A percentile compares a stretch with the other conserved stretches of the same genome.
Conservation (phyloP, 2,329 filamentous ascomycete species). For the Colletotrichum higginsianum region DNA sequence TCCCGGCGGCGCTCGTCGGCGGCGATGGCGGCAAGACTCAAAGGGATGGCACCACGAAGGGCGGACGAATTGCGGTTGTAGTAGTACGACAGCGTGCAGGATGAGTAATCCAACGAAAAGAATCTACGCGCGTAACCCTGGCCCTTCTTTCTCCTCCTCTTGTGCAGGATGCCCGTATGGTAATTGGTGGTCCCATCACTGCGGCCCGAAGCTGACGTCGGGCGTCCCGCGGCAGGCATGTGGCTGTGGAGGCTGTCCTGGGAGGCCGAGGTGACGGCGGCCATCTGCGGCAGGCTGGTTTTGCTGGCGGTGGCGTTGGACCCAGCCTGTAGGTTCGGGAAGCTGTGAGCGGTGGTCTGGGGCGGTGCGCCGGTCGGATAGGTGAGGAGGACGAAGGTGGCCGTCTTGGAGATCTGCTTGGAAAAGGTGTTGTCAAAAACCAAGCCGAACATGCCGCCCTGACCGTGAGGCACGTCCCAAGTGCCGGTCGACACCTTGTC, state of each 20-base stretch:
- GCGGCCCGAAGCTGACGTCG: conserved; percentile 66
- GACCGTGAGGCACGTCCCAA: conserved; percentile 80
- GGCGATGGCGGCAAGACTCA: conserved; percentile 91
- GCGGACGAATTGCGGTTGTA: conserved; percentile 94
- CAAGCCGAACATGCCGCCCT: conserved; percentile 94
- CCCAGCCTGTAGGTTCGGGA: conserved; percentile 70
- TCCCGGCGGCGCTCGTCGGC: conserved; percentile 90
- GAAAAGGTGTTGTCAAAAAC: conserved; percentile 99
- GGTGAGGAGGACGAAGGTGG: conserved; percentile 93
- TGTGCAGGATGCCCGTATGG: conserved; percentile 88
- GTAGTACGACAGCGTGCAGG: conserved; percentile 96
- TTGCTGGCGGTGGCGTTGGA: conserved; percentile 55
- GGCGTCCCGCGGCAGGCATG: conserved; percentile 54
- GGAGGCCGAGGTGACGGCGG: conserved; percentile 66
- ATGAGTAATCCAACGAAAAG: conserved; percentile 96
- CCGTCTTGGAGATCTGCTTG: conserved; percentile 93
- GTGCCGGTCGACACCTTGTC: conserved; percentile 95
- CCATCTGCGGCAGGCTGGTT: conserved; percentile 65
- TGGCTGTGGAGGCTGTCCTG: conserved; percentile 74
- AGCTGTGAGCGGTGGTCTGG: conserved; percentile 76
- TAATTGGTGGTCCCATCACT: conserved; percentile 71
- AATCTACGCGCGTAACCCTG: conserved; percentile 94
- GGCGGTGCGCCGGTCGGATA: conserved; percentile 88
- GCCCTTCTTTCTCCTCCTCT: conserved; percentile 92
- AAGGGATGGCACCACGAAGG: conserved; percentile 89